Percentiles rank a stretch among this genome's conserved stretches.
Conservation (phyloP, 345 rosid genomes). For the Populus euphratica region DNA sequence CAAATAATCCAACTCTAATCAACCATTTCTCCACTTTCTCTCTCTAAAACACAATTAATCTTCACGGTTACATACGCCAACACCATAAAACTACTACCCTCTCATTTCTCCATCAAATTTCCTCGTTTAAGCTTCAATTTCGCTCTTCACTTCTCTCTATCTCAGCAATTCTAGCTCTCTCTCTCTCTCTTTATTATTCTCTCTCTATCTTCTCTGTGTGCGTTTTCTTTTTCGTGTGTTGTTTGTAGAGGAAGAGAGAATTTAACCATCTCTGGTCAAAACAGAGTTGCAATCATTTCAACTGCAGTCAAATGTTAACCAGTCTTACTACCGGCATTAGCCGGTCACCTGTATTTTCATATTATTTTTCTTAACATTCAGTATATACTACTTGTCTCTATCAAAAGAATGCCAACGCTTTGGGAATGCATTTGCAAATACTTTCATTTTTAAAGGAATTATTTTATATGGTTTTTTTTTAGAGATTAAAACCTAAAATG, state of each 20-base stretch:
- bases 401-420: no score
- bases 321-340: slow-evolving; percentile 37
- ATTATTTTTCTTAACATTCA: no score
- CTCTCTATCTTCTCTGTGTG: slow-evolving; percentile 9
- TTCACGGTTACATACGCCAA: not conserved
- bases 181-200: not conserved
- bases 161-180: not conserved
- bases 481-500: no score
- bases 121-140: not conserved
- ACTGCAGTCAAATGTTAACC: slow-evolving; percentile 82
- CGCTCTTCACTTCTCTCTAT: slow-evolving; percentile 18
- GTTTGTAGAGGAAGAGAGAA: slow-evolving; percentile 21
- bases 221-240: not conserved
- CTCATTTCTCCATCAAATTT: not conserved
- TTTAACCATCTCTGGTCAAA: slow-evolving; percentile 68
- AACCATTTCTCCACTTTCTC: not conserved
- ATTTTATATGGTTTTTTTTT: not conserved
- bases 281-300: slow-evolving; percentile 54
- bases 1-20: slow-evolving; percentile 6
- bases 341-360: slow-evolving; percentile 33
- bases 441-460: not conserved
- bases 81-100: slow-evolving; percentile 11
- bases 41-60: not conserved
- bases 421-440: no score
- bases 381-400: no score